Conservation (phyloP, 2,329 filamentous ascomycete species). For the Teratosphaeria epicoccoides region DNA sequence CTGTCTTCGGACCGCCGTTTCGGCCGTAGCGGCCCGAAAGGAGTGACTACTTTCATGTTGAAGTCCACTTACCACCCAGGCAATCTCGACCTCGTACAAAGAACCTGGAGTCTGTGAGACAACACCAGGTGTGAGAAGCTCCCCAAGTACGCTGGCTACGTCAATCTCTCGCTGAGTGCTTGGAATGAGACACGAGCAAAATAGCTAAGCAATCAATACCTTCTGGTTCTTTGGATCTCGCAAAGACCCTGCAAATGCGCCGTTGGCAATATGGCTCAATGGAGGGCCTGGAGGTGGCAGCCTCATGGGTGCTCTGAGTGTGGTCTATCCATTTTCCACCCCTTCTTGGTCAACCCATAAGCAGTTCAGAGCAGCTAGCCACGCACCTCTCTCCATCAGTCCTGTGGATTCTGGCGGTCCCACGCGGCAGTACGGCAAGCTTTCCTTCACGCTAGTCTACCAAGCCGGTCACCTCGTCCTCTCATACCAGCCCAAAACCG, state of each 20-base stretch:
- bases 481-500: constrained; percentile 28
- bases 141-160: constrained; percentile 38
- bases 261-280: constrained; percentile 50
- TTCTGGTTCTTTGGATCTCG: constrained; percentile 55
- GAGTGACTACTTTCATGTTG: constrained; percentile 6
- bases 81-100: constrained; percentile 40
- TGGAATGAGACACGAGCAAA: constrained; percentile 30
- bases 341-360: constrained; percentile 33
- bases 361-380: constrained; percentile 41
- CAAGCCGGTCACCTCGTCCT: constrained; percentile 39
- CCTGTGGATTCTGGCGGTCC: constrained; percentile 21
- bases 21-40: too few species aligned
- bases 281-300: constrained; percentile 48
- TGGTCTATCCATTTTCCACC: neutral
- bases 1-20: too few species aligned
- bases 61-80: constrained; percentile 16
- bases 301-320: constrained; percentile 36
- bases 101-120: constrained; percentile 45
- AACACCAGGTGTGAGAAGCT: constrained; percentile 40
- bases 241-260: constrained; percentile 45
- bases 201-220: constrained; percentile 44
- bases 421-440: constrained; percentile 24
- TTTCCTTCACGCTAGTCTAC: constrained; percentile 38
- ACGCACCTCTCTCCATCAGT: constrained; percentile 26
- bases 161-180: constrained; percentile 22